Percentiles rank a stretch among this genome's conserved stretches.
Conservation (phyloP, 805 yeast genomes). For the Zygosaccharomyces bisporus region DNA sequence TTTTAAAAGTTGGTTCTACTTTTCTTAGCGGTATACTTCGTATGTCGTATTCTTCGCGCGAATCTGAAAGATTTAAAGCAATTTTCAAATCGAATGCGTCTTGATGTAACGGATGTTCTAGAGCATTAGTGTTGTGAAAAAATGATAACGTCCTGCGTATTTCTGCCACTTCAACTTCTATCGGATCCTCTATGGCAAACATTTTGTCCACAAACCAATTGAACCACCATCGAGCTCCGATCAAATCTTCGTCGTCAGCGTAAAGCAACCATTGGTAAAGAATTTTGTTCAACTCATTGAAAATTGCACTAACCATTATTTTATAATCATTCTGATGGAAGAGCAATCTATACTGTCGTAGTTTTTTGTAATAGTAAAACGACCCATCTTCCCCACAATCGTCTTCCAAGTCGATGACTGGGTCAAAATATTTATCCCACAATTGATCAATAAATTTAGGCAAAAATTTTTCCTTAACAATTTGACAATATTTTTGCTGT, state of each 20-base stretch:
- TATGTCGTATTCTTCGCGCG: conserved; percentile 17
- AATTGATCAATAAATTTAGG: conserved; percentile 19
- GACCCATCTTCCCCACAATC: conserved; percentile 14
- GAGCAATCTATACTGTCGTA: conserved; percentile 15
- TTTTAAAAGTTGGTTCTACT: conserved; percentile 51
- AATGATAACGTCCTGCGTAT: conserved; percentile 14
- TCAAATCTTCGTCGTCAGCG: conserved; percentile 10
- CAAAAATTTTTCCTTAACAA: conserved; percentile 15
- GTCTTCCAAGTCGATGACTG: conserved; percentile 23
- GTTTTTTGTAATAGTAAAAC: conserved; percentile 12
- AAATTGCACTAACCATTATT: conserved; percentile 14
- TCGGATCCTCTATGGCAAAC: conserved; percentile 11
- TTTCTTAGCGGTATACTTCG: conserved; percentile 41
- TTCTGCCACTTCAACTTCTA: conserved; percentile 14
- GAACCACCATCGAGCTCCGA: conserved; percentile 24
- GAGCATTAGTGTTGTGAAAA: conserved; percentile 9
- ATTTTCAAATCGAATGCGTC: conserved; percentile 18
- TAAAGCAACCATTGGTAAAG: conserved; percentile 27
- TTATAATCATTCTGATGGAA: conserved; percentile 14
- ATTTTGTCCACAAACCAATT: conserved; percentile 20
- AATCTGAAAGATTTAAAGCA: conserved; percentile 7
- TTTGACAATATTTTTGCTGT: conserved; percentile 9
- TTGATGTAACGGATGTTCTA: conserved; percentile 20
- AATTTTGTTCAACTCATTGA: conserved; percentile 25
- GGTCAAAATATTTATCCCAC: conserved; percentile 29